Conservation (phyloP, 192 early-diverging fungal genomes). For the Backusella sp. region DNA sequence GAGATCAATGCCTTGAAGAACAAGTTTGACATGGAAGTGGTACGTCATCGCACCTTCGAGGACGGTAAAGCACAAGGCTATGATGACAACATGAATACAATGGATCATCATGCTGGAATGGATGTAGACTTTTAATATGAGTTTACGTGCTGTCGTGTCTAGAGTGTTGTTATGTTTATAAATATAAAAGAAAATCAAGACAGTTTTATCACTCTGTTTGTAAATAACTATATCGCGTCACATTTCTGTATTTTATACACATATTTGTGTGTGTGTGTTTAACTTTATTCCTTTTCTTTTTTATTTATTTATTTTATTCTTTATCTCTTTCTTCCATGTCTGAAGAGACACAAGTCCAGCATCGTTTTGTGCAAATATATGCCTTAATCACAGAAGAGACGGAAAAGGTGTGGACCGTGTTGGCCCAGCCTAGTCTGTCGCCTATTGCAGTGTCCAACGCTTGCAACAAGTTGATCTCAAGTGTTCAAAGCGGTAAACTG, state of each 20-base stretch:
- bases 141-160: background rate
- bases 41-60: slow-evolving; percentile 36
- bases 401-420: slow-evolving; percentile 5
- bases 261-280: background rate
- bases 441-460: slow-evolving; percentile 20
- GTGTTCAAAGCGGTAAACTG: background rate
- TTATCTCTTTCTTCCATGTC: background rate
- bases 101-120: slow-evolving; percentile 41
- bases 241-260: background rate
- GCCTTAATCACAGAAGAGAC: background rate
- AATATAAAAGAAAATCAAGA: slow-evolving; percentile 3
- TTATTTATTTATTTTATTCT: background rate
- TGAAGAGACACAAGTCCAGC: slow-evolving; percentile 12
- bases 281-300: background rate
- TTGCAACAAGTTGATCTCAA: background rate
- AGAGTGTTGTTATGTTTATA: background rate
- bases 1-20: slow-evolving; percentile 75
- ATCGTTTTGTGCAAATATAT: slow-evolving; percentile 26
- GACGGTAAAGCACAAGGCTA: slow-evolving; percentile 25
- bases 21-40: slow-evolving; percentile 71
- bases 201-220: background rate
- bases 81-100: slow-evolving; percentile 34
- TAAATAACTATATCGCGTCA: background rate
- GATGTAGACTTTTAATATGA: slow-evolving; percentile 65
- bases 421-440: background rate